These are phyloP conservation scores for Saccharomycopsis amapae DNA, from an alignment of 805 yeast species.

Conservation along the genomic window DNA sequence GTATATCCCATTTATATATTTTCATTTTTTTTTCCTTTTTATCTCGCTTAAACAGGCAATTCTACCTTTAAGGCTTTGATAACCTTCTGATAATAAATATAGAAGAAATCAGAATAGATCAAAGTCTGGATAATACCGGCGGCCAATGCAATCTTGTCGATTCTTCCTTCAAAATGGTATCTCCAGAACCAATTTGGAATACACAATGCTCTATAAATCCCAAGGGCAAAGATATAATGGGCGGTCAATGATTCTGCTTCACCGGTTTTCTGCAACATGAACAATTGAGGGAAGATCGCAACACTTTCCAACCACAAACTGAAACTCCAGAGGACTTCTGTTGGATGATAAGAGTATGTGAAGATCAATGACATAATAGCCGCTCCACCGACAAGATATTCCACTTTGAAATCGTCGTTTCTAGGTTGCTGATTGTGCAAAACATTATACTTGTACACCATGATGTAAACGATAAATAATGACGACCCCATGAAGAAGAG, in stretches of 20 bases:
- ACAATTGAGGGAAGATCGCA: conserved; percentile 89
- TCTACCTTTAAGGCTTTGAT: conserved; percentile 71
- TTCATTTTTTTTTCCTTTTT: not conserved
- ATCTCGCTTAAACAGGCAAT: conserved; percentile 43
- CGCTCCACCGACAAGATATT: conserved; percentile 62
- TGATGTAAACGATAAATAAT: conserved; percentile 62
- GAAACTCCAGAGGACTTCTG: conserved; percentile 79
- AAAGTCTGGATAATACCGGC: conserved; percentile 85
- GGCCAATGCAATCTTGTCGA: conserved; percentile 63
- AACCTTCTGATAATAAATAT: conserved; percentile 77
- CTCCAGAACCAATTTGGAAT: conserved; percentile 95
- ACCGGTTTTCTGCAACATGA: conserved; percentile 82
- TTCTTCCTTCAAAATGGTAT: conserved; percentile 50
- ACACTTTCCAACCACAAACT: conserved; percentile 89
- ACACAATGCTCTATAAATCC: conserved; percentile 81
- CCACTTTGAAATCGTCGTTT: conserved; percentile 68
- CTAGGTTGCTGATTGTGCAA: conserved; percentile 45
- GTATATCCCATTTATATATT: not conserved
- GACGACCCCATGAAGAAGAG: conserved; percentile 73
- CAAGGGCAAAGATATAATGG: conserved; percentile 91
- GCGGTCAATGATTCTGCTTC: conserved; percentile 81
- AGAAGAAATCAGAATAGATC: conserved; percentile 92
- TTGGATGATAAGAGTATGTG: conserved; percentile 52
- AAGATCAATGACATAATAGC: conserved; percentile 52
- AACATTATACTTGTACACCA: conserved; percentile 54